A percentile compares a stretch with the other conserved stretches of the same genome.
phyloP scores from a whole-genome alignment of 495 filamentous ascomycete genomes.

The Aspergillus baeticus region DNA sequence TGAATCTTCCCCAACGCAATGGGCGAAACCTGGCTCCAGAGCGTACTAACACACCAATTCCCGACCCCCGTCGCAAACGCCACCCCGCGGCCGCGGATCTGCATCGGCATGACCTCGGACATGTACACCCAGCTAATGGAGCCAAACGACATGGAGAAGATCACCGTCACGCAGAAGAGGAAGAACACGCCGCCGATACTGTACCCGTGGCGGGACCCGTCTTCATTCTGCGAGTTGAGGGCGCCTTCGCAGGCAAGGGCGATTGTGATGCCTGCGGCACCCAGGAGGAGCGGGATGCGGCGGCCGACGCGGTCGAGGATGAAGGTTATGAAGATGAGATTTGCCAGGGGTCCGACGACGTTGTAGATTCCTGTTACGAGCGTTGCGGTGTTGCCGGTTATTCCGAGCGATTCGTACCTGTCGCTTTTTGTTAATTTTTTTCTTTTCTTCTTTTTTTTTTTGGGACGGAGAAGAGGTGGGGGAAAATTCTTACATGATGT shows the following conservation, averaged over 20 bases:
- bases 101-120: conserved; percentile 51
- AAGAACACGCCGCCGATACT: conserved; percentile 48
- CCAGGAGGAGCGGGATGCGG: conserved; percentile 37
- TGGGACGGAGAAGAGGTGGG: too few relatives aligned
- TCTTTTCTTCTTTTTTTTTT: too few relatives aligned
- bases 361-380: conserved; percentile 62
- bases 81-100: conserved; percentile 46
- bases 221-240: conserved; percentile 38
- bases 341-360: conserved; percentile 53
- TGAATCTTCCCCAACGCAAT: conserved; percentile 41
- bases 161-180: conserved; percentile 45
- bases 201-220: conserved; percentile 31
- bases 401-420: conserved; percentile 59
- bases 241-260: conserved; percentile 44
- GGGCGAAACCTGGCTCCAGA: conserved; percentile 53
- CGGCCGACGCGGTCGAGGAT: conserved; percentile 40
- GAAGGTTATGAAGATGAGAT: conserved; percentile 45
- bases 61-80: conserved; percentile 46
- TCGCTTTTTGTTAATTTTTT: too few relatives aligned
- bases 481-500: too few relatives aligned
- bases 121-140: conserved; percentile 50
- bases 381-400: conserved; percentile 47
- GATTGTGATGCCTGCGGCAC: conserved; percentile 39
- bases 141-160: conserved; percentile 47
- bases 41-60: conserved; percentile 50